Evolutionary conservation across 257 asterid species (phyloP).

Genomic region (Nicotiana benthamiana): DNA sequence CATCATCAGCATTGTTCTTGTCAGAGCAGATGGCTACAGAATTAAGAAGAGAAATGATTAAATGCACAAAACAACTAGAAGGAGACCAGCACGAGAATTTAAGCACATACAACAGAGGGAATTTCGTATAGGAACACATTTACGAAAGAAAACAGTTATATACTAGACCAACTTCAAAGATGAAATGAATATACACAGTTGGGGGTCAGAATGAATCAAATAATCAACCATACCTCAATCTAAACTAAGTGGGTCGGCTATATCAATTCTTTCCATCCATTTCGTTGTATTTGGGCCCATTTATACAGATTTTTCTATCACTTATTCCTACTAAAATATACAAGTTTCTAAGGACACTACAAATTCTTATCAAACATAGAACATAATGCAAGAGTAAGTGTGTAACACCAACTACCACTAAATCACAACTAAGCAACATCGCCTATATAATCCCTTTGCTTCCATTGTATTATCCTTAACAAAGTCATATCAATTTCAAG

Average conservation of each 20-base stretch:
- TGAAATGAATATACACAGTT: not conserved
- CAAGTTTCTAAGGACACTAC: not conserved
- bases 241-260: not conserved
- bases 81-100: not conserved
- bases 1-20: slow-evolving; percentile 1
- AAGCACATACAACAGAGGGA: not conserved
- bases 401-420: not conserved
- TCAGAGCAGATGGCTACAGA: slow-evolving; percentile 20
- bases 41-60: not conserved
- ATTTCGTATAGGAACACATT: not conserved
- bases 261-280: not conserved
- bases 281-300: not conserved
- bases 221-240: not conserved
- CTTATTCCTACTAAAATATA: not conserved
- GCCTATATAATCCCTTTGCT: not conserved
- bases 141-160: not conserved
- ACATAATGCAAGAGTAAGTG: not conserved
- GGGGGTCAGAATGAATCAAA: not conserved
- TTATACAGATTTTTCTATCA: not conserved
- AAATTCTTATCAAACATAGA: not conserved
- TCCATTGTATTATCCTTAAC: not conserved
- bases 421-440: not conserved
- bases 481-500: not conserved
- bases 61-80: not conserved
- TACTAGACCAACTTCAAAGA: not conserved